Percentiles rank a stretch among this genome's conserved stretches.
Evolutionary conservation across 2,329 filamentous ascomycete genomes (phyloP).

Genomic region (Hymenotorrendiella dingleyae): DNA sequence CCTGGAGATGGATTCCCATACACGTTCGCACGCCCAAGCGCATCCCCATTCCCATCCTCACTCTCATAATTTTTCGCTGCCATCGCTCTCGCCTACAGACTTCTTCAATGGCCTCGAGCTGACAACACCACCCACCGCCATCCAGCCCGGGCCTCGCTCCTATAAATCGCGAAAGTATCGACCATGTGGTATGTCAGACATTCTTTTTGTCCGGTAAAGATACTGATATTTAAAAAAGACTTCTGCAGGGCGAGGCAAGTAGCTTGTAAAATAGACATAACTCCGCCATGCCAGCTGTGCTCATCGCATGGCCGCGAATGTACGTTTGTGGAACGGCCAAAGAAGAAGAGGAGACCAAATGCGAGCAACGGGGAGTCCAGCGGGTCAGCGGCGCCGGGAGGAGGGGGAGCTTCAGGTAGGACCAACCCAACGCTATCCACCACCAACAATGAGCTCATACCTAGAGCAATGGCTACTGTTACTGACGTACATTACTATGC

Average conservation of each 20-base stretch:
- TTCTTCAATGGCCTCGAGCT: slow-evolving; percentile 25
- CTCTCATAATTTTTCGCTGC: slow-evolving; percentile 14
- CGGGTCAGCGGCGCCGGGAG: slow-evolving; percentile 6
- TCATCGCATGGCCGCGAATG: slow-evolving; percentile 37
- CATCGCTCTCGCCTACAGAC: slow-evolving; percentile 24
- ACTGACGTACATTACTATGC: background rate
- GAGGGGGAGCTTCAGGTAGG: slow-evolving; percentile 17
- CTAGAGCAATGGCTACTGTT: background rate
- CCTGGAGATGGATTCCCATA: slow-evolving; percentile 1
- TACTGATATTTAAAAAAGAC: too few species aligned
- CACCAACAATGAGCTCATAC: background rate
- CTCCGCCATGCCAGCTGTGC: slow-evolving; percentile 39
- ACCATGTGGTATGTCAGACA: too few species aligned
- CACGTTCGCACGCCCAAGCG: slow-evolving; percentile 1
- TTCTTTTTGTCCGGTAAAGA: too few species aligned
- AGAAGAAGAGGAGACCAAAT: slow-evolving; percentile 29
- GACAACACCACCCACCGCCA: slow-evolving; percentile 4
- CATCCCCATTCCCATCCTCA: slow-evolving; percentile 7
- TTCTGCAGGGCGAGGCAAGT: slow-evolving; percentile 41
- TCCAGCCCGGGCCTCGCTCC: slow-evolving; percentile 27
- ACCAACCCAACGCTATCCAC: background rate
- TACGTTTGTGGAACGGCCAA: slow-evolving; percentile 38
- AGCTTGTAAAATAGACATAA: slow-evolving; percentile 37
- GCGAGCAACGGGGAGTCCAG: slow-evolving; percentile 19
- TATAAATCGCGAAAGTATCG: slow-evolving; percentile 31